Percentiles rank a stretch among this genome's conserved stretches.
Conservation (phyloP, 1,284 basidiomycete genomes). For the Leccinum pseudoinsigne region DNA sequence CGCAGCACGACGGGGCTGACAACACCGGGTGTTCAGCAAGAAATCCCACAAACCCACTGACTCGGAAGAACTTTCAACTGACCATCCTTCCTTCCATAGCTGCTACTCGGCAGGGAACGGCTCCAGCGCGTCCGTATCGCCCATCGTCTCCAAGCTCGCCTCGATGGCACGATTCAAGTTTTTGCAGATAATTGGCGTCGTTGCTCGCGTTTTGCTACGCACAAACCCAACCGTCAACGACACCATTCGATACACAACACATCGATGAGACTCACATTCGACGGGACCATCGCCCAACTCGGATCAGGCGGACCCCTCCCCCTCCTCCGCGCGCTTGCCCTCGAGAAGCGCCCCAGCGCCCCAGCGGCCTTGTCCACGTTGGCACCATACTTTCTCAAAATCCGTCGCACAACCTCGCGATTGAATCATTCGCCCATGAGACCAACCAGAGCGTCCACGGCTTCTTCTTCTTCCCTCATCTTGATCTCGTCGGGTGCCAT, state of each 20-base stretch:
- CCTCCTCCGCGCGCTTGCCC: constrained; percentile 45
- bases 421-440: constrained; percentile 42
- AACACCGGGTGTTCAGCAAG: constrained; percentile 1
- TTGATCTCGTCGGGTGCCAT: constrained; percentile 19
- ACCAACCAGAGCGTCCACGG: constrained; percentile 24
- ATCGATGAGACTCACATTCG: constrained; percentile 47
- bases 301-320: constrained; percentile 36
- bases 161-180: constrained; percentile 64
- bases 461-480: constrained; percentile 21
- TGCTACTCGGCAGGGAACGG: constrained; percentile 47
- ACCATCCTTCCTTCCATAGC: constrained; percentile 61
- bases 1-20: constrained; percentile 65
- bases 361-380: constrained; percentile 60
- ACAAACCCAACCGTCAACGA: constrained; percentile 3
- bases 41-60: background rate
- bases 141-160: constrained; percentile 29
- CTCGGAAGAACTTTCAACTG: constrained; percentile 20
- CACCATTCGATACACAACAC: background rate
- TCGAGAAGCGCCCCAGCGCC: constrained; percentile 46
- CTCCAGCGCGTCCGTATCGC: constrained; percentile 37
- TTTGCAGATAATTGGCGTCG: constrained; percentile 50
- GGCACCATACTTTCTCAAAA: constrained; percentile 58
- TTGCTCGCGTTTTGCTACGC: constrained; percentile 33
- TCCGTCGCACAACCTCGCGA: constrained; percentile 45
- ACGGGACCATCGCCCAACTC: constrained; percentile 66